Conservation (phyloP, 345 rosid species). For the Moricandia arvensis region DNA sequence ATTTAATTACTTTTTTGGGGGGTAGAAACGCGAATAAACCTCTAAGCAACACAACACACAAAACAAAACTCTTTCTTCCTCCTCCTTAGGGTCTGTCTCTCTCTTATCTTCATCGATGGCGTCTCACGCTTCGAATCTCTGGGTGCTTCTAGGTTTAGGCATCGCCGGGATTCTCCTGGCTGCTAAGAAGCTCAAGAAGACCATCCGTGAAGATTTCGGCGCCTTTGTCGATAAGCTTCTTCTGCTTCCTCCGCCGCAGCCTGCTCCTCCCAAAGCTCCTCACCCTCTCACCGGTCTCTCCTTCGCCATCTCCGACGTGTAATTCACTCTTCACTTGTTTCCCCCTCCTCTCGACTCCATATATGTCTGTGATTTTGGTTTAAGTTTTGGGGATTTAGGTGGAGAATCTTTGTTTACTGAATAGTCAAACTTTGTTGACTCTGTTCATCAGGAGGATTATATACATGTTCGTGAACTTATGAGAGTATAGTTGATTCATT, state of each 20-base stretch:
- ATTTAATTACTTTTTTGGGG: neutral
- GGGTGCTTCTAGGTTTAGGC: constrained; percentile 85
- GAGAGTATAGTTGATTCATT: neutral
- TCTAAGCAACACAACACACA: constrained; percentile 24
- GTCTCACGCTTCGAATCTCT: constrained; percentile 67
- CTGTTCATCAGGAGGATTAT: too few relatives aligned
- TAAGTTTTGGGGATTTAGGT: neutral
- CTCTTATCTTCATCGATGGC: constrained; percentile 48
- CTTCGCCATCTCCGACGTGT: constrained; percentile 90
- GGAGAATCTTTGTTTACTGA: neutral
- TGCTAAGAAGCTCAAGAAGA: constrained; percentile 65
- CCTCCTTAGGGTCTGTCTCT: constrained; percentile 25
- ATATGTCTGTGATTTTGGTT: neutral
- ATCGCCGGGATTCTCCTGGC: constrained; percentile 69
- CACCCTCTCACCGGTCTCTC: constrained; percentile 88
- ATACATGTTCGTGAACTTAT: neutral
- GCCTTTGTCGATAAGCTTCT: constrained; percentile 78
- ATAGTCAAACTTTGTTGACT: constrained; percentile 5
- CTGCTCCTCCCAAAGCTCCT: constrained; percentile 96
- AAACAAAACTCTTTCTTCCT: constrained; percentile 6
- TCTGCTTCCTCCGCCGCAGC: constrained; percentile 93
- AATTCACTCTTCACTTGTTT: neutral
- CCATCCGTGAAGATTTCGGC: constrained; percentile 76
- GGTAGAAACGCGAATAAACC: neutral
- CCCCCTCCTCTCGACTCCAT: neutral